phyloP scores from a whole-genome alignment of 805 yeast species.

The Candida michaelii region DNA sequence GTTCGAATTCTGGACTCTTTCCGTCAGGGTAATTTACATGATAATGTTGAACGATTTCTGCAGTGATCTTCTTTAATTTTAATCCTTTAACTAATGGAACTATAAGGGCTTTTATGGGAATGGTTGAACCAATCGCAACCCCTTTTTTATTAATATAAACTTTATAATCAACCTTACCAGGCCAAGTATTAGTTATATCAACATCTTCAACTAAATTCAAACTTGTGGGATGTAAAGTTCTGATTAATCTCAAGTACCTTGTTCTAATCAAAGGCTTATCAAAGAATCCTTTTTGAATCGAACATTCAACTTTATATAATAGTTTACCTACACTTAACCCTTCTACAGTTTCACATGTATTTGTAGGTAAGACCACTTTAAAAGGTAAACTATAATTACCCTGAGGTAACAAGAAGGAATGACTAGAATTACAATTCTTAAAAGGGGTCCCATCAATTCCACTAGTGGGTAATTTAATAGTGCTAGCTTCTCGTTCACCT shows the following conservation, averaged over 20 bases:
- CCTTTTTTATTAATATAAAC: constrained; percentile 45
- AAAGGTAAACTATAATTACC: constrained; percentile 57
- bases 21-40: constrained; percentile 35
- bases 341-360: constrained; percentile 51
- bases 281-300: constrained; percentile 42
- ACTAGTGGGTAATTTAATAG: constrained; percentile 28
- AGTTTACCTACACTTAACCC: constrained; percentile 45
- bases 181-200: constrained; percentile 52
- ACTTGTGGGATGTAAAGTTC: constrained; percentile 44
- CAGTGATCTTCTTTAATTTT: constrained; percentile 23
- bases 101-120: constrained; percentile 42
- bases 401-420: constrained; percentile 45
- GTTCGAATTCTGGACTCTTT: constrained; percentile 42
- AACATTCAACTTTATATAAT: constrained; percentile 42
- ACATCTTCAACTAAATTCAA: constrained; percentile 41
- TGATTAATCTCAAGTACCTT: constrained; percentile 43
- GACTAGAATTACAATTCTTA: constrained; percentile 24
- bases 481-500: constrained; percentile 5
- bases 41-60: constrained; percentile 31
- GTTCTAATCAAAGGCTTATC: constrained; percentile 34
- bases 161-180: constrained; percentile 50
- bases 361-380: constrained; percentile 43
- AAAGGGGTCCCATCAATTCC: constrained; percentile 49
- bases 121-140: constrained; percentile 46
- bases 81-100: constrained; percentile 51